A percentile compares a stretch with the other conserved stretches of the same genome.
Conservation (phyloP, 202 grass and related monocot species). For the Elaeis oleifera region DNA sequence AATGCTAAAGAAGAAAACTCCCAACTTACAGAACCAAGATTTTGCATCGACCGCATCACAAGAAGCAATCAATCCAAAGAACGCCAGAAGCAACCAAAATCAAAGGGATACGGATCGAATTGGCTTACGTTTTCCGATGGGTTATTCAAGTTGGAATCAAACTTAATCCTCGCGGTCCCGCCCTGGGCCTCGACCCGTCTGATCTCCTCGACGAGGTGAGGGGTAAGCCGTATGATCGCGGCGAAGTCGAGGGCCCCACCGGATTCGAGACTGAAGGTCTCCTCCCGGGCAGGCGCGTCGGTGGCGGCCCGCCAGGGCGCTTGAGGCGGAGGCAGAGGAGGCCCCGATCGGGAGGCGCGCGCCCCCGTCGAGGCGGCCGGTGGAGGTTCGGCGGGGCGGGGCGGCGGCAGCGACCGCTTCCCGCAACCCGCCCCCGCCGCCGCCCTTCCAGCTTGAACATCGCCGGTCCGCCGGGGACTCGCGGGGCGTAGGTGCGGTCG, state of each 20-base stretch:
- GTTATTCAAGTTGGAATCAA: conserved; percentile 56
- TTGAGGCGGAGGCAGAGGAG: conserved; percentile 26
- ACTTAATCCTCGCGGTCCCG: conserved; percentile 72
- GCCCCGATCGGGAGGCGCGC: conserved; percentile 19
- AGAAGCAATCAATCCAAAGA: no score
- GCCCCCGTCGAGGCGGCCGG: conserved; percentile 28
- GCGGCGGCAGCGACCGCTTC: conserved; percentile 34
- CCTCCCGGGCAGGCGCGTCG: conserved; percentile 28
- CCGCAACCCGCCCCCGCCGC: conserved; percentile 31
- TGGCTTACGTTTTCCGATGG: conserved; percentile 69
- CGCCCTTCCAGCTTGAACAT: conserved; percentile 78
- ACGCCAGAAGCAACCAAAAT: no score
- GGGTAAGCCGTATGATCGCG: conserved; percentile 71
- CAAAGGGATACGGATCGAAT: not conserved
- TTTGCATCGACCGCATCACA: no score
- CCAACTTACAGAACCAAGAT: no score
- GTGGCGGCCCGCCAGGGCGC: conserved; percentile 18
- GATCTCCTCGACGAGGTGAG: conserved; percentile 98
- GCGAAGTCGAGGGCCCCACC: conserved; percentile 53
- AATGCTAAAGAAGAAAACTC: no score
- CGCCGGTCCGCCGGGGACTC: not conserved
- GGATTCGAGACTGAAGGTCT: conserved; percentile 66
- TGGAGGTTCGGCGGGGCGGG: conserved; percentile 28
- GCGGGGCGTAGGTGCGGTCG: conserved; percentile 12
- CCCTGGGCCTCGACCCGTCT: conserved; percentile 78